Conservation (phyloP, 2,329 filamentous ascomycete genomes). For the Hypoxylon sp. region DNA sequence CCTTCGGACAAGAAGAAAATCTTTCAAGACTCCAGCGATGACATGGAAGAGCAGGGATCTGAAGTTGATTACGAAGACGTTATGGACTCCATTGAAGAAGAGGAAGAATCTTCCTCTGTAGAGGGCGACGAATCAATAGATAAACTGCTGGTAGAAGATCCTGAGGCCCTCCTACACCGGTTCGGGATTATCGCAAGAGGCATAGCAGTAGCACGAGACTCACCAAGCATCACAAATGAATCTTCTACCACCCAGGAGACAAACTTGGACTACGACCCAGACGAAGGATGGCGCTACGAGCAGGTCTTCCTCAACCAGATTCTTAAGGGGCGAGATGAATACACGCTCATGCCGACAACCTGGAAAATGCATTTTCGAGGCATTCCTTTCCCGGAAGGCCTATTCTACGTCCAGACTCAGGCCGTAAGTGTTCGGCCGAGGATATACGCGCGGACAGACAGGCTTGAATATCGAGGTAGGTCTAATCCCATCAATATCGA, state of each 20-base stretch:
- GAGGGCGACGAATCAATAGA: not conserved
- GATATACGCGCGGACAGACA: slow-evolving; percentile 49
- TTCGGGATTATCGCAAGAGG: not conserved
- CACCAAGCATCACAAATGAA: not conserved
- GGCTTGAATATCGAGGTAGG: slow-evolving; percentile 50
- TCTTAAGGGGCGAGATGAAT: slow-evolving; percentile 48
- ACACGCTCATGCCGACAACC: slow-evolving; percentile 50
- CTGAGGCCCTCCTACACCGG: not conserved
- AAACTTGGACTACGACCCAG: slow-evolving; percentile 32
- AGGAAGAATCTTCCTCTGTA: not conserved
- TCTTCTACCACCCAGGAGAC: slow-evolving; percentile 7
- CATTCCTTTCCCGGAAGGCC: slow-evolving; percentile 48
- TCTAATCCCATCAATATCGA: not conserved
- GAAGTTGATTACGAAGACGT: not conserved
- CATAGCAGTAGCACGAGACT: not conserved
- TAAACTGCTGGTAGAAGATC: not conserved
- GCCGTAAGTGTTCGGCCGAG: slow-evolving; percentile 45
- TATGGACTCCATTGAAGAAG: slow-evolving; percentile 1
- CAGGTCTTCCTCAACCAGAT: slow-evolving; percentile 49
- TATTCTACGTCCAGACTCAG: slow-evolving; percentile 50
- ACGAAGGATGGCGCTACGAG: slow-evolving; percentile 46
- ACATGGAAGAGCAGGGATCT: not conserved
- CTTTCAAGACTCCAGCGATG: not conserved
- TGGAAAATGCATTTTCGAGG: slow-evolving; percentile 52
- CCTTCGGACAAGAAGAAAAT: slow-evolving; percentile 8